phyloP scores from a whole-genome alignment of 257 asterid genomes.

The Ajuga chamaepitys region DNA sequence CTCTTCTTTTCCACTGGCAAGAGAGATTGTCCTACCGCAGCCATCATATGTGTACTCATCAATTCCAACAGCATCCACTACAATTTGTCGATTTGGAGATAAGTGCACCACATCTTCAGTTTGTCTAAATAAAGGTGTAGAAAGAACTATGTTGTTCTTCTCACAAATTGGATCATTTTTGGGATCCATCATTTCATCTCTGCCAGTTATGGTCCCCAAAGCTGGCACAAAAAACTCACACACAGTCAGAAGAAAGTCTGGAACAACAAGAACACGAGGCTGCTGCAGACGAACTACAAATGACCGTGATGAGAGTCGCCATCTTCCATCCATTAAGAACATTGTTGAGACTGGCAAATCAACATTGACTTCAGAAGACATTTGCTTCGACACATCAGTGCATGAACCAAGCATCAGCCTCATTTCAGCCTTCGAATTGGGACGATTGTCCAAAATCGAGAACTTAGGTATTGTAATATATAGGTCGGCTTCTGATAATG shows the following conservation, averaged over 20 bases:
- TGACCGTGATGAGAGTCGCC: constrained; percentile 86
- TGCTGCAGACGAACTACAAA: constrained; percentile 93
- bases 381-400: constrained; percentile 60
- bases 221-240: constrained; percentile 96
- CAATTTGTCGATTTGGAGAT: constrained; percentile 72
- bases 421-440: constrained; percentile 91
- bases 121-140: constrained; percentile 53
- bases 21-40: constrained; percentile 79
- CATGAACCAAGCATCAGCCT: constrained; percentile 98
- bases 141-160: constrained; percentile 62
- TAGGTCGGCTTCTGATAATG: constrained; percentile 89
- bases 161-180: constrained; percentile 77
- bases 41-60: constrained; percentile 90
- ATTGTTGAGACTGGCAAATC: constrained; percentile 80
- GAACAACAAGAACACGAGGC: constrained; percentile 94
- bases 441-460: constrained; percentile 86
- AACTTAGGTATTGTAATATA: constrained; percentile 83
- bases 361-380: constrained; percentile 40
- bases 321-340: constrained; percentile 97
- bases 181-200: constrained; percentile 96
- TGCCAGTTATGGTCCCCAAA: constrained; percentile 85
- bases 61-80: constrained; percentile 77
- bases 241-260: constrained; percentile 86
- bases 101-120: constrained; percentile 67
- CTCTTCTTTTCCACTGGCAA: constrained; percentile 45